phyloP scores from a whole-genome alignment of 2,329 filamentous ascomycete species.

The Fusarium mangiferae region DNA sequence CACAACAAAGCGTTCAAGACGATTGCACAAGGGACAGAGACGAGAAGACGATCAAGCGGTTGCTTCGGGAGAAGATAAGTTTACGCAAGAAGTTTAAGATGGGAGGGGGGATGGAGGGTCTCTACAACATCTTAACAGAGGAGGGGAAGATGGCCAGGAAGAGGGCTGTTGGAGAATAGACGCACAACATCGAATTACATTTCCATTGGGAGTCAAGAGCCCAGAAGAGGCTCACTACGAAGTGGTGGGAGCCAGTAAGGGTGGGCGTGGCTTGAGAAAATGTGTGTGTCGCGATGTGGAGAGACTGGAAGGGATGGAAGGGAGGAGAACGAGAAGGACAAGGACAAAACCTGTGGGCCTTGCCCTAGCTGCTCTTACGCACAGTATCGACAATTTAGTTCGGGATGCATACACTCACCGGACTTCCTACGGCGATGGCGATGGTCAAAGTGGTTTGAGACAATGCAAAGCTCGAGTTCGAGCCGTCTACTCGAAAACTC shows the following conservation, averaged over 20 bases:
- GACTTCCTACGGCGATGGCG: slow-evolving; percentile 21
- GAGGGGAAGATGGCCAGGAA: slow-evolving; percentile 21
- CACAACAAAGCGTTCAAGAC: slow-evolving; percentile 36
- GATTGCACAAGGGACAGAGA: slow-evolving; percentile 33
- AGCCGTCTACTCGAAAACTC: slow-evolving; percentile 1
- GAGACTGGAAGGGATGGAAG: slow-evolving; percentile 39
- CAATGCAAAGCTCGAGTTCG: slow-evolving; percentile 6
- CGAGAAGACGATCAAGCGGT: slow-evolving; percentile 13
- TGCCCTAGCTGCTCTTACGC: slow-evolving; percentile 38
- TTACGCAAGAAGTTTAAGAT: slow-evolving; percentile 15
- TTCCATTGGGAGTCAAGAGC: slow-evolving; percentile 31
- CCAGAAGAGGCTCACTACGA: slow-evolving; percentile 30
- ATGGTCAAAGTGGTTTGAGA: slow-evolving; percentile 29
- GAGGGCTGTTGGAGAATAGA: slow-evolving; percentile 39
- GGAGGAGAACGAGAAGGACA: slow-evolving; percentile 44
- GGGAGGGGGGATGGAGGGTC: slow-evolving; percentile 9
- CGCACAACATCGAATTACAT: slow-evolving; percentile 41
- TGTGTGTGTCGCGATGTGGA: slow-evolving; percentile 41
- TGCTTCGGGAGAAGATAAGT: slow-evolving; percentile 18
- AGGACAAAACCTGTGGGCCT: slow-evolving; percentile 37
- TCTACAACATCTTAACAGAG: slow-evolving; percentile 24
- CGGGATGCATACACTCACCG: slow-evolving; percentile 6
- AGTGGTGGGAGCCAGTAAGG: slow-evolving; percentile 31
- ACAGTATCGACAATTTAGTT: slow-evolving; percentile 35
- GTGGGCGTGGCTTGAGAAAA: slow-evolving; percentile 38